phyloP scores from a whole-genome alignment of 2,329 filamentous ascomycete species.

The Colletotrichum gigasporum region DNA sequence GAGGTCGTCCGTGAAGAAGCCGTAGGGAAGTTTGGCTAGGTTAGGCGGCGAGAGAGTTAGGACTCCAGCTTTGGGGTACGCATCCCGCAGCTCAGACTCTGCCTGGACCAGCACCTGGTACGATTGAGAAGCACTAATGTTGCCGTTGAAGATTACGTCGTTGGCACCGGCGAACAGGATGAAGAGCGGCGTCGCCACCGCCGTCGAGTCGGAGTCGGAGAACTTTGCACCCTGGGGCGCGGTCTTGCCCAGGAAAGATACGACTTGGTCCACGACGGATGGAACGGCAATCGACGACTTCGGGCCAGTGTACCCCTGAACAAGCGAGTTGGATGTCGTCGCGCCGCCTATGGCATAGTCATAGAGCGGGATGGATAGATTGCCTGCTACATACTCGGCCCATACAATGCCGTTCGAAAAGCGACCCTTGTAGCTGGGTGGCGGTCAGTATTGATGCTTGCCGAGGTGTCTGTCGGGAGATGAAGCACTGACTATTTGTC shows the following conservation, averaged over 20 bases:
- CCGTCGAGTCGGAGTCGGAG: background rate
- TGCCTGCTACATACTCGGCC: conserved; percentile 23
- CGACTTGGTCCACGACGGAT: conserved; percentile 14
- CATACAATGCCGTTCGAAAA: conserved; percentile 28
- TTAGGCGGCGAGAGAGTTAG: conserved; percentile 19
- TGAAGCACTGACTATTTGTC: conserved; percentile 10
- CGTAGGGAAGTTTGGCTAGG: conserved; percentile 10
- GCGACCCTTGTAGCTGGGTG: conserved; percentile 11
- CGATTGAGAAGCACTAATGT: conserved; percentile 25
- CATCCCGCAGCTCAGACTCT: background rate
- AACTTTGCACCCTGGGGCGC: background rate
- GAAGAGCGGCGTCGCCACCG: conserved; percentile 4
- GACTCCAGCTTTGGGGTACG: background rate
- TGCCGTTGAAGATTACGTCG: conserved; percentile 22
- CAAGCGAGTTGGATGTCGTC: conserved; percentile 14
- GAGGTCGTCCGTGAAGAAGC: background rate
- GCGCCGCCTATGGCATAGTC: conserved; percentile 27
- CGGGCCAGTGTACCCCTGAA: conserved; percentile 26
- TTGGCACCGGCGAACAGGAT: conserved; percentile 15
- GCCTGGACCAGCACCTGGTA: background rate
- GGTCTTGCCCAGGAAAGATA: background rate
- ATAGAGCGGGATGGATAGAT: conserved; percentile 27
- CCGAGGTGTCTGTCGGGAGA: too few species aligned
- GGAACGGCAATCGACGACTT: conserved; percentile 11
- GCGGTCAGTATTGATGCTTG: background rate